These are phyloP conservation scores for Magnusiomyces ingens DNA, from an alignment of 1,139 yeast species.

Conservation along the genomic window DNA sequence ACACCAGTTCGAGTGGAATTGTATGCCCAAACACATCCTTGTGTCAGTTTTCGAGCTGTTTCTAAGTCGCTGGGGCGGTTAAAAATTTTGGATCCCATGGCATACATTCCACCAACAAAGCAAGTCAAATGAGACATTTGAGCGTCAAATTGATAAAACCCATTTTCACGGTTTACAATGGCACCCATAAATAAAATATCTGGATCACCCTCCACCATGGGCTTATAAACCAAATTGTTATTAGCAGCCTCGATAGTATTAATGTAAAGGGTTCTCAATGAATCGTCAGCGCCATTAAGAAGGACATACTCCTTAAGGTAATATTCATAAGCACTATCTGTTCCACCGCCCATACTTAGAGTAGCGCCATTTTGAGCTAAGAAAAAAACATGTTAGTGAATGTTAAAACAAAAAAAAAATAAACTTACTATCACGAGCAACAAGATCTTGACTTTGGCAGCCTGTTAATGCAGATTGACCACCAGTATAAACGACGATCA, in stretches of 20 bases:
- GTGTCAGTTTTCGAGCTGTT: slow-evolving; percentile 54
- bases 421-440: slow-evolving; percentile 7
- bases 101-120: slow-evolving; percentile 67
- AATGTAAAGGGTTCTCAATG: slow-evolving; percentile 34
- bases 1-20: slow-evolving; percentile 38
- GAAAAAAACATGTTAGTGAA: not conserved
- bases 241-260: slow-evolving; percentile 37
- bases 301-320: slow-evolving; percentile 52
- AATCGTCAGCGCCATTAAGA: slow-evolving; percentile 41
- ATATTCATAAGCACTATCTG: slow-evolving; percentile 66
- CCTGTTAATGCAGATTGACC: slow-evolving; percentile 8
- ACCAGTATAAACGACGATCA: not conserved
- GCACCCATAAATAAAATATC: slow-evolving; percentile 43
- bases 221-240: slow-evolving; percentile 39
- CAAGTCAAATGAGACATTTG: slow-evolving; percentile 57
- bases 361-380: not conserved
- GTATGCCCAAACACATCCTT: slow-evolving; percentile 63
- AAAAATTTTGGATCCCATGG: slow-evolving; percentile 56
- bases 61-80: slow-evolving; percentile 46
- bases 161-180: slow-evolving; percentile 38
- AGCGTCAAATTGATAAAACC: slow-evolving; percentile 22
- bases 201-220: slow-evolving; percentile 37
- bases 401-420: not conserved
- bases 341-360: slow-evolving; percentile 50
- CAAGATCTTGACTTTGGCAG: slow-evolving; percentile 7